Percentiles rank a stretch among this genome's conserved stretches.
Evolutionary conservation across 345 rosid species (phyloP).

Genomic region (Acer campestre): DNA sequence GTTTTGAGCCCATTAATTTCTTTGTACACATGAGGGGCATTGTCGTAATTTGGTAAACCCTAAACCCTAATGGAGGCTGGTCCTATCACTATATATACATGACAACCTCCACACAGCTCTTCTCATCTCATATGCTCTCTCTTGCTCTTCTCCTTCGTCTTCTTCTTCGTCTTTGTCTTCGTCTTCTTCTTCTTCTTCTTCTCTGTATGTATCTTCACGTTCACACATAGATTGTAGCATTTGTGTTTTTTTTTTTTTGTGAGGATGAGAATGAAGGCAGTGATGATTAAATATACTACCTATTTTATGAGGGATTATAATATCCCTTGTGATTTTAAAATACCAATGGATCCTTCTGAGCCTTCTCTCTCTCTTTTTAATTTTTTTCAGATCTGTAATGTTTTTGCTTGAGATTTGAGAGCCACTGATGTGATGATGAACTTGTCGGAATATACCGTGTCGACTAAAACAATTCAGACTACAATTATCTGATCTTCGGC

Average conservation of each 20-base stretch:
- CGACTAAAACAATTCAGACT: conserved; percentile 67
- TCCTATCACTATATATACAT: not conserved
- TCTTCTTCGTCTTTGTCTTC: too few relatives aligned
- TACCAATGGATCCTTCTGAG: conserved; percentile 79
- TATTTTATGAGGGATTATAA: conserved; percentile 47
- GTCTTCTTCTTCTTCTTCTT: not conserved
- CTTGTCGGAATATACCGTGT: conserved; percentile 45
- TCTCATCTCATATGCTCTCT: not conserved
- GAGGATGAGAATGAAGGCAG: conserved; percentile 18
- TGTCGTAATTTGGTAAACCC: conserved; percentile 18
- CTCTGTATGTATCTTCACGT: not conserved
- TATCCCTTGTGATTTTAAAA: conserved; percentile 41
- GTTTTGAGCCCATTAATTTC: not conserved
- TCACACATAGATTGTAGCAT: too few relatives aligned
- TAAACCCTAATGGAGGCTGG: conserved; percentile 18
- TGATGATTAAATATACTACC: conserved; percentile 54
- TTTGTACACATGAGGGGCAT: not conserved
- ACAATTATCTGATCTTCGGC: conserved; percentile 82
- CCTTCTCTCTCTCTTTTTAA: conserved; percentile 4
- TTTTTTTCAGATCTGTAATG: not conserved
- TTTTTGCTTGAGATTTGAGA: not conserved
- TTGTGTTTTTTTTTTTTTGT: not conserved
- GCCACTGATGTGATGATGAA: conserved; percentile 45
- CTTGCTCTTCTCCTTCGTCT: not conserved
- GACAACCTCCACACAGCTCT: not conserved